phyloP scores from a whole-genome alignment of 768 basidiomycete genomes.

The Sarcodon sp. region DNA sequence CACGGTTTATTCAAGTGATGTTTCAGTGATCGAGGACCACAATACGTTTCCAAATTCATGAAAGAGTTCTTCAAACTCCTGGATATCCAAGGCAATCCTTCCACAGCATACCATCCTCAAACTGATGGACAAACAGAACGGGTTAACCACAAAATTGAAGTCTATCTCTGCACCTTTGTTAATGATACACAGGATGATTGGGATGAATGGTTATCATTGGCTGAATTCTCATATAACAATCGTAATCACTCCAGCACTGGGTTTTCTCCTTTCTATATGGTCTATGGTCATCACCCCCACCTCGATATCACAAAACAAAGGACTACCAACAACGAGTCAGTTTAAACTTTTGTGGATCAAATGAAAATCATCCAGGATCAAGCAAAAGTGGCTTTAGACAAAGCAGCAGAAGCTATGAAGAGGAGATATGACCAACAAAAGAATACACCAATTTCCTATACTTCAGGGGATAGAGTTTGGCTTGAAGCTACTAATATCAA shows the following conservation, averaged over 20 bases:
- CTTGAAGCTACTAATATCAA: too few relatives aligned
- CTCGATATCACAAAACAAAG: too few relatives aligned
- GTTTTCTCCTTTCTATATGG: conserved; percentile 15
- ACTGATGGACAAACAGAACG: conserved; percentile 25
- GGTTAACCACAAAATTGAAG: conserved; percentile 20
- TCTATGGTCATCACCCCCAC: conserved; percentile 11
- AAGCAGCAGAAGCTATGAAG: too few relatives aligned
- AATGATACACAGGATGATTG: conserved; percentile 19
- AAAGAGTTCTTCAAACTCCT: conserved; percentile 9
- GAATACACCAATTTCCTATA: too few relatives aligned
- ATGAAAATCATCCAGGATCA: too few relatives aligned
- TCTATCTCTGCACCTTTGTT: conserved; percentile 17
- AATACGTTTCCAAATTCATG: conserved; percentile 14
- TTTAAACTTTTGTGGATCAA: too few relatives aligned
- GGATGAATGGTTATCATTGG: conserved; percentile 13
- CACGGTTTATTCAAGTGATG: conserved; percentile 5
- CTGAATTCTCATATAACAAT: conserved; percentile 22
- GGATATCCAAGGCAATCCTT: conserved; percentile 10
- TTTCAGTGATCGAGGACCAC: conserved; percentile 2
- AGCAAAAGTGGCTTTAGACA: too few relatives aligned
- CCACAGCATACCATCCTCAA: conserved; percentile 24
- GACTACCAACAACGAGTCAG: too few relatives aligned
- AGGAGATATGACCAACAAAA: too few relatives aligned
- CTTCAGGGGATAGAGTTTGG: too few relatives aligned
- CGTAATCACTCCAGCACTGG: conserved; percentile 10